phyloP scores from a whole-genome alignment of 352 stramenopile genomes.

The Pythium scleroteichum region DNA sequence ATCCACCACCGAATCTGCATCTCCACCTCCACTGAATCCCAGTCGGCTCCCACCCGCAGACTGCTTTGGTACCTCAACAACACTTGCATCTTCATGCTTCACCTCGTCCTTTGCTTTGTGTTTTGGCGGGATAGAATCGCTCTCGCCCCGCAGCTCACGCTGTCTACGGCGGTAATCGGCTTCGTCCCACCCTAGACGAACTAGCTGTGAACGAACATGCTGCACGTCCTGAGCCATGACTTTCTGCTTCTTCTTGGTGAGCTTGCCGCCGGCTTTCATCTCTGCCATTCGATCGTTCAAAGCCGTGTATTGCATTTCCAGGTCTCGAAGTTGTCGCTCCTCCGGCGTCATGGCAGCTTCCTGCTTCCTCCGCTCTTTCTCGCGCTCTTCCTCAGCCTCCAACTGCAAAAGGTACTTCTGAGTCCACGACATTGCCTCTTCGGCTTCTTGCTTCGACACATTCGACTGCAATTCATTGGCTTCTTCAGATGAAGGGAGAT shows the following conservation, averaged over 20 bases:
- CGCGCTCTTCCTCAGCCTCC: slow-evolving; percentile 34
- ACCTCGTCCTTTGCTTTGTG: slow-evolving; percentile 10
- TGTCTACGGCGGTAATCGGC: slow-evolving; percentile 34
- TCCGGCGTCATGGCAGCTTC: slow-evolving; percentile 40
- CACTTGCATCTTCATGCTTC: not conserved
- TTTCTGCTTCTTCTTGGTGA: slow-evolving; percentile 59
- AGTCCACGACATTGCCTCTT: slow-evolving; percentile 68
- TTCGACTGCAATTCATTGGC: not conserved
- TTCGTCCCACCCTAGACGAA: slow-evolving; percentile 31
- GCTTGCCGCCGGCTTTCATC: slow-evolving; percentile 49
- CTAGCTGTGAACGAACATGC: slow-evolving; percentile 23
- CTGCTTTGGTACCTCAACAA: not conserved
- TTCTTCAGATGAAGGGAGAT: too few relatives aligned
- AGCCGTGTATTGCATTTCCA: slow-evolving; percentile 51
- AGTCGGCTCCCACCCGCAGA: slow-evolving; percentile 14
- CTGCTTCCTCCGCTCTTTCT: slow-evolving; percentile 40
- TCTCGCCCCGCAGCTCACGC: slow-evolving; percentile 21
- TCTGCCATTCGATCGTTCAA: slow-evolving; percentile 31
- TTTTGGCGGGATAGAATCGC: slow-evolving; percentile 9
- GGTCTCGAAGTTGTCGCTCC: slow-evolving; percentile 40
- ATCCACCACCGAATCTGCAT: not conserved
- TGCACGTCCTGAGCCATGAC: slow-evolving; percentile 35
- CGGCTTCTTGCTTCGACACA: slow-evolving; percentile 16
- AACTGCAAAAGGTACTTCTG: slow-evolving; percentile 72
- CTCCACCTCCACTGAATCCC: slow-evolving; percentile 15